Base-by-base conservation (phyloP, 345 rosid genomes). In the Reutealis trisperma region DNA sequence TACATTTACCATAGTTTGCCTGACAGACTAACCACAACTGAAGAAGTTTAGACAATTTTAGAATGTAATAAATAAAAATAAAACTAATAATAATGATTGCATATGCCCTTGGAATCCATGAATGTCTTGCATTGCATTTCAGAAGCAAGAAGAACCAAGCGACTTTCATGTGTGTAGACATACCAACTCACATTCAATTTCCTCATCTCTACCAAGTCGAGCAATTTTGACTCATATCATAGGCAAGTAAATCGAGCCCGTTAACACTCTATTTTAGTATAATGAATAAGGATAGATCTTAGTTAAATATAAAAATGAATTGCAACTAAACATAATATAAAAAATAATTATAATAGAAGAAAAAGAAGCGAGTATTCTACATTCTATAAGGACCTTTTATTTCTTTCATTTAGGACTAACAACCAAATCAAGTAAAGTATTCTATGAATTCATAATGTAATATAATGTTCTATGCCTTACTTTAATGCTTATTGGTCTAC, bases 111-210 rank as follows among this genome's bases (percentile, higher is more conserved):
- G 98, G 87, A 92, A 92, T 81, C 98, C 99, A 83, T 85, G 80
- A 96, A 85, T 51, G 86, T 85, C 86, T 89, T 91, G 97, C 97
- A 92, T 78, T 94, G 98, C 93, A 96, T 85, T 85, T 98, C 98
- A 8, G 98, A 92, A 71, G 99, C 98, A 87, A 96, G 97, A 83
- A 94, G 97, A 87, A 94, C 88, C 89, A 94, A 79, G 77, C 99
- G 93, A 79, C 97, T 92, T 75, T 94, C 99, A 85, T 96, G 99
- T 10, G 98, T 94, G 81, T 96, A 94, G 72, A 84, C 83, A 85
- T 88, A 94, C 98, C 98, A 94, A 80, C 87, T 85, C 71, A 91
- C 92, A 78, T 83, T 89, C 76, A 79, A 67, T 82, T 89, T 94
- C 85, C 81, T 92, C 61, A 92, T 86, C 84, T 94, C 98, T 78